A percentile compares a stretch with the other conserved stretches of the same genome.
phyloP scores from a whole-genome alignment of 129 eudicot species.

The Deinandra increscens region DNA sequence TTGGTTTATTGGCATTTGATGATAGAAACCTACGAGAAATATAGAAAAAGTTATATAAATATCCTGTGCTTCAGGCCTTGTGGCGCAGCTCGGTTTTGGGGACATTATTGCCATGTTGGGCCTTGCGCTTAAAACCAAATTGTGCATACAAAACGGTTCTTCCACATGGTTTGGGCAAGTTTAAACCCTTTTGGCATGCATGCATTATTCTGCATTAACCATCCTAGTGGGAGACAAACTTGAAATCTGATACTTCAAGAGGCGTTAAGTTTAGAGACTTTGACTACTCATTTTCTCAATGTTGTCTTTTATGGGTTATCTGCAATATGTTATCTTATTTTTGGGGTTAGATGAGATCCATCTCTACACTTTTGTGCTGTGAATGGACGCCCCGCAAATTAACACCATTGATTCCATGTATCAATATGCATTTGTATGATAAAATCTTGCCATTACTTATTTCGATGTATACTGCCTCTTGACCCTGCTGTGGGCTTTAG shows the following conservation, averaged over 20 bases:
- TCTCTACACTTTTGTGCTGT: neutral
- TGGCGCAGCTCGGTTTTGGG: no score
- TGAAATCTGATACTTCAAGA: neutral
- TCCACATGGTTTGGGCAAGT: neutral
- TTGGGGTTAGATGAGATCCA: neutral
- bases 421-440: neutral
- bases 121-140: no score
- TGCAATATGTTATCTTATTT: neutral
- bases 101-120: no score
- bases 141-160: neutral
- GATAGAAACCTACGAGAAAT: no score
- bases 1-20: no score
- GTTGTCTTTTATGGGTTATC: neutral
- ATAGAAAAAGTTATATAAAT: no score
- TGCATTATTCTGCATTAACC: no score
- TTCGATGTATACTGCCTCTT: neutral
- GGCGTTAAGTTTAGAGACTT: neutral
- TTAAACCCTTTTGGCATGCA: neutral
- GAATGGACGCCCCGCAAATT: neutral
- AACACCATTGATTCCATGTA: neutral
- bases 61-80: no score
- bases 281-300: neutral
- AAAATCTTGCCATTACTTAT: neutral
- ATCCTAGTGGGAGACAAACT: neutral
- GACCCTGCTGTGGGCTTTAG: neutral